phyloP scores from a whole-genome alignment of 2,329 filamentous ascomycete genomes.

The Helicocarpus griseus region DNA sequence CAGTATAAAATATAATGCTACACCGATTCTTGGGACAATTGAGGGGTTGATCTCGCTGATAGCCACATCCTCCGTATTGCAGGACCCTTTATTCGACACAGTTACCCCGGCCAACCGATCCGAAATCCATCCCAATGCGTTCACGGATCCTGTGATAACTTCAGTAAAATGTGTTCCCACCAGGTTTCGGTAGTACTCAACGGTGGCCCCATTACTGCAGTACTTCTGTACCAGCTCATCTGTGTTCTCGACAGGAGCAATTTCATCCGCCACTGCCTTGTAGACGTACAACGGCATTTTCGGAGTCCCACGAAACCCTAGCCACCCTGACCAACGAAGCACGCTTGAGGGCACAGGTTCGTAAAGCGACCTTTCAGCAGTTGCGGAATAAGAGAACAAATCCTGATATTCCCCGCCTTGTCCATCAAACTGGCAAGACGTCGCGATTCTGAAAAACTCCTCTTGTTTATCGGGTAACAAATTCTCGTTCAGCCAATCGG shows the following conservation, averaged over 20 bases:
- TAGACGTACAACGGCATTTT: slow-evolving; percentile 42
- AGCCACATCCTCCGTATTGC: not conserved
- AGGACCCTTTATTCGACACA: not conserved
- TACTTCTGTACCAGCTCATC: slow-evolving; percentile 35
- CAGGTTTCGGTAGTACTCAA: slow-evolving; percentile 38
- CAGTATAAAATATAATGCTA: not conserved
- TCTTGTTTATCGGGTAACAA: slow-evolving; percentile 13
- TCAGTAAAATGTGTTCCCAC: slow-evolving; percentile 34
- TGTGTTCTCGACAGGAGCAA: slow-evolving; percentile 35
- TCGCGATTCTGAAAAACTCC: slow-evolving; percentile 15
- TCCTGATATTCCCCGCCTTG: slow-evolving; percentile 14
- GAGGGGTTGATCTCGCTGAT: not conserved
- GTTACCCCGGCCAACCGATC: slow-evolving; percentile 9
- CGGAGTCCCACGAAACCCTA: slow-evolving; percentile 33
- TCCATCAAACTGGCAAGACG: slow-evolving; percentile 15
- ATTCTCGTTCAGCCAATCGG: slow-evolving; percentile 10
- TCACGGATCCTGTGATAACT: slow-evolving; percentile 22
- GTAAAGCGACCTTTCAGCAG: slow-evolving; percentile 13
- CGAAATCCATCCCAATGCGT: slow-evolving; percentile 23
- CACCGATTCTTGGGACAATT: not conserved
- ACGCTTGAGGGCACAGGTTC: slow-evolving; percentile 8
- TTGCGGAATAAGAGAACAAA: slow-evolving; percentile 15
- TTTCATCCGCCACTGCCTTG: slow-evolving; percentile 41
- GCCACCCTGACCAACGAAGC: slow-evolving; percentile 13
- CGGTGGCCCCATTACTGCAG: slow-evolving; percentile 32